Percentiles rank a stretch among this genome's conserved stretches.
Conservation (phyloP, 1,284 basidiomycete species). For the Apiotrichum veenhuisii region DNA sequence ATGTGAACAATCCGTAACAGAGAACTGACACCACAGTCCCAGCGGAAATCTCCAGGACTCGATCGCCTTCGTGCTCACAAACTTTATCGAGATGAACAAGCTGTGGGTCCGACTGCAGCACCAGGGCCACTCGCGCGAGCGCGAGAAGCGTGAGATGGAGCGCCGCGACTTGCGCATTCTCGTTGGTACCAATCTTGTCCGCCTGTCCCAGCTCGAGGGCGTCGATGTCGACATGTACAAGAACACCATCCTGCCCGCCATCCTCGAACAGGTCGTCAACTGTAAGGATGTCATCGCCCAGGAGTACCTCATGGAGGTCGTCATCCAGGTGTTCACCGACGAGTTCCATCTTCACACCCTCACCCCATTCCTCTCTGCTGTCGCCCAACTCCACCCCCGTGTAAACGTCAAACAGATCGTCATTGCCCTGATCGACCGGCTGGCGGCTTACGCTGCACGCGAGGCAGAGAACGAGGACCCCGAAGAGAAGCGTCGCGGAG, state of each 20-base stretch:
- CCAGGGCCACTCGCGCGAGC: constrained; percentile 88
- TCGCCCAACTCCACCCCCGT: constrained; percentile 87
- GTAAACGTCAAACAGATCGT: constrained; percentile 97
- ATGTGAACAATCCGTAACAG: constrained; percentile 35
- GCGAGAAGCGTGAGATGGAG: constrained; percentile 92
- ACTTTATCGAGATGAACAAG: constrained; percentile 99
- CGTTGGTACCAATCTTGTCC: constrained; percentile 91
- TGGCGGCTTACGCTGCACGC: constrained; percentile 86
- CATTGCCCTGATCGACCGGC: constrained; percentile 89
- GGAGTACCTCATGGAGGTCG: constrained; percentile 96
- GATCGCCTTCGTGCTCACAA: constrained; percentile 87
- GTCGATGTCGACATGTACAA: constrained; percentile 89
- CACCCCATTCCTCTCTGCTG: constrained; percentile 86
- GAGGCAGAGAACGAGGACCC: constrained; percentile 91
- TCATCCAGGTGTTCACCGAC: constrained; percentile 96
- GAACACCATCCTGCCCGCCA: constrained; percentile 73
- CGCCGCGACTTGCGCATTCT: constrained; percentile 86
- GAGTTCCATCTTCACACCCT: constrained; percentile 92
- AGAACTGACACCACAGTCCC: constrained; percentile 56
- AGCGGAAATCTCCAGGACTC: constrained; percentile 86
- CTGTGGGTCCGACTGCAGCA: constrained; percentile 96
- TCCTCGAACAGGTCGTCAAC: constrained; percentile 90
- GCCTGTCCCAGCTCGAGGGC: constrained; percentile 85
- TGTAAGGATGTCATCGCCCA: constrained; percentile 97
- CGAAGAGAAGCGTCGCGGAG: constrained; percentile 81